phyloP scores from a whole-genome alignment of 2,329 filamentous ascomycete genomes.

The Pseudocercospora musae region DNA sequence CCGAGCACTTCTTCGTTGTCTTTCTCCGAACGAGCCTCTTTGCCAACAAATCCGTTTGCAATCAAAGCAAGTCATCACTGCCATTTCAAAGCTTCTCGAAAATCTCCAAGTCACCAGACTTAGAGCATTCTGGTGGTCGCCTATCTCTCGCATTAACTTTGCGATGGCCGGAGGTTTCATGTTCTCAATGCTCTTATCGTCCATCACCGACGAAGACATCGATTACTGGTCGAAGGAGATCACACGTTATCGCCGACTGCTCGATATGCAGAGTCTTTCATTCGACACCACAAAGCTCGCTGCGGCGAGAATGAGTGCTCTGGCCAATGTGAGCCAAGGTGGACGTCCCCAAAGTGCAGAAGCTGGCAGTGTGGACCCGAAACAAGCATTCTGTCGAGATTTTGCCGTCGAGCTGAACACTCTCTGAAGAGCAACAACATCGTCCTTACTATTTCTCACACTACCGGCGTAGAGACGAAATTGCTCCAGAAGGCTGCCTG shows the following conservation, averaged over 20 bases:
- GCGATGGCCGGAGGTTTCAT: constrained; percentile 24
- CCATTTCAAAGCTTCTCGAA: constrained; percentile 20
- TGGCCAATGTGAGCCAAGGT: constrained; percentile 17
- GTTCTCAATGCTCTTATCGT: constrained; percentile 24
- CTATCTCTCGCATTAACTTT: constrained; percentile 24
- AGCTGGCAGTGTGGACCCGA: constrained; percentile 13
- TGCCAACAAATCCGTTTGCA: constrained; percentile 10
- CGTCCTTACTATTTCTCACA: background rate
- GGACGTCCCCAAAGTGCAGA: constrained; percentile 3
- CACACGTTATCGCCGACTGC: constrained; percentile 18
- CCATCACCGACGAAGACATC: constrained; percentile 19
- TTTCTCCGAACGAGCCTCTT: constrained; percentile 8
- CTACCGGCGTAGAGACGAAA: background rate
- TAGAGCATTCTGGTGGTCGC: constrained; percentile 27
- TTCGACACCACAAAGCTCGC: constrained; percentile 25
- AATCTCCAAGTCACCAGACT: constrained; percentile 24
- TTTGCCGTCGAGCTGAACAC: constrained; percentile 23
- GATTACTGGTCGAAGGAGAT: constrained; percentile 26
- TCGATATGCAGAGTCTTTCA: constrained; percentile 25
- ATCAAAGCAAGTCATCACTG: constrained; percentile 15
- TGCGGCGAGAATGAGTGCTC: constrained; percentile 19
- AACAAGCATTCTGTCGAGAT: constrained; percentile 25
- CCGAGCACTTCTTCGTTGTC: constrained; percentile 21
- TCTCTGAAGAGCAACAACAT: background rate
- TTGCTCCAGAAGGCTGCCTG: background rate